Conservation (phyloP, 192 early-diverging fungal species). For the Entomortierella beljakovae region DNA sequence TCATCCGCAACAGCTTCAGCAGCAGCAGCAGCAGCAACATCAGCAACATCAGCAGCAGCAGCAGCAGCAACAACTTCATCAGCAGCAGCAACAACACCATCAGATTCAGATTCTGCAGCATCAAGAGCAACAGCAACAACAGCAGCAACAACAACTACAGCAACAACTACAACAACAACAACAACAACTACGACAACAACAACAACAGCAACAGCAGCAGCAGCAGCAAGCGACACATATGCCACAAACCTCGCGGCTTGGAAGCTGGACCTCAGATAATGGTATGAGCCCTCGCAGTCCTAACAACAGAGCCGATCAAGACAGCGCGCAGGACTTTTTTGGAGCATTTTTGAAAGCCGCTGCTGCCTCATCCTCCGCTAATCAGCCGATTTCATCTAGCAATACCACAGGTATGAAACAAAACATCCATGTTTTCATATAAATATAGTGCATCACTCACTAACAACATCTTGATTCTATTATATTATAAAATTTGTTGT, state of each 20-base stretch:
- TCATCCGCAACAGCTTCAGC: constrained; percentile 22
- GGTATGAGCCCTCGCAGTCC: background rate
- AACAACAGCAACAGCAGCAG: background rate
- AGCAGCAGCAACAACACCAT: constrained; percentile 20
- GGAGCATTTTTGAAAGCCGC: constrained; percentile 70
- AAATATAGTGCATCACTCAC: too few relatives aligned
- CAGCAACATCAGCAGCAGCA: constrained; percentile 1
- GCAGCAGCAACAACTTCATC: constrained; percentile 45
- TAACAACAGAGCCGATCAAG: constrained; percentile 19
- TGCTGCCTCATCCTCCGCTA: constrained; percentile 33
- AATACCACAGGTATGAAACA: background rate
- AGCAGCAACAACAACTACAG: constrained; percentile 25
- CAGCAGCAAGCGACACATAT: constrained; percentile 15
- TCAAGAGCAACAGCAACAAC: background rate
- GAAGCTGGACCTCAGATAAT: constrained; percentile 16
- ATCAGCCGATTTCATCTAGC: constrained; percentile 1
- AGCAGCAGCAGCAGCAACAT: constrained; percentile 8
- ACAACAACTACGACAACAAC: constrained; percentile 22
- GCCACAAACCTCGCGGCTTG: constrained; percentile 25
- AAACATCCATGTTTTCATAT: too few relatives aligned
- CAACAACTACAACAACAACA: constrained; percentile 18
- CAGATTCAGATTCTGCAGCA: background rate
- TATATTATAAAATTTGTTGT: background rate
- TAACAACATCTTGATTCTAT: too few relatives aligned
- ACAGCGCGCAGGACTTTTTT: constrained; percentile 68